Percentiles rank a stretch among this genome's conserved stretches.
phyloP scores from a whole-genome alignment of 192 early-diverging fungal genomes.

The Linnemannia schmuckeri region DNA sequence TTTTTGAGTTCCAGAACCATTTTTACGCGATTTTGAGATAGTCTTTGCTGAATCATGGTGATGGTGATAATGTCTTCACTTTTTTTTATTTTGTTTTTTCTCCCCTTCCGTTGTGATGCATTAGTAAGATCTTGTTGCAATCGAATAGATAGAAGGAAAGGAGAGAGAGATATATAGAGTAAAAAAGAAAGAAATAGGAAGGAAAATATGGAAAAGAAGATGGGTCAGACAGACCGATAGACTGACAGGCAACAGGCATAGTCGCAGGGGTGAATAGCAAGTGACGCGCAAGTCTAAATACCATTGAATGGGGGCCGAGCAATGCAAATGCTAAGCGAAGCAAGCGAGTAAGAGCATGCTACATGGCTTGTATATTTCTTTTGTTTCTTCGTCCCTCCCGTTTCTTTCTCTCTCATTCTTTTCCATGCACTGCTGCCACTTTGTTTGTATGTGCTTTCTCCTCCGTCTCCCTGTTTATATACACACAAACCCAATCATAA shows the following conservation, averaged over 20 bases:
- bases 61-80: neutral
- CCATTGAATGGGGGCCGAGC: too few relatives aligned
- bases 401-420: conserved; percentile 2
- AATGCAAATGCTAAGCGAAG: neutral
- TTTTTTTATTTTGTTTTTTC: neutral
- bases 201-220: neutral
- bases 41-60: neutral
- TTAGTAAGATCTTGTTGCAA: neutral
- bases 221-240: neutral
- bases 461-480: neutral
- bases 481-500: neutral
- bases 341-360: neutral
- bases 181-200: neutral
- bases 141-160: neutral
- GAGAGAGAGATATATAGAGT: neutral
- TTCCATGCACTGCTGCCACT: too few relatives aligned
- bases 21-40: neutral
- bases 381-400: neutral
- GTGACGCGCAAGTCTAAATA: too few relatives aligned
- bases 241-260: neutral
- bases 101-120: neutral
- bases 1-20: neutral
- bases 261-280: neutral
- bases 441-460: neutral
- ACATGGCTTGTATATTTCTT: neutral